Percentiles rank a stretch among this genome's conserved stretches.
These are phyloP conservation scores for Phytopythium sindhum DNA, from an alignment of 352 stramenopile species.

Conservation along the genomic window DNA sequence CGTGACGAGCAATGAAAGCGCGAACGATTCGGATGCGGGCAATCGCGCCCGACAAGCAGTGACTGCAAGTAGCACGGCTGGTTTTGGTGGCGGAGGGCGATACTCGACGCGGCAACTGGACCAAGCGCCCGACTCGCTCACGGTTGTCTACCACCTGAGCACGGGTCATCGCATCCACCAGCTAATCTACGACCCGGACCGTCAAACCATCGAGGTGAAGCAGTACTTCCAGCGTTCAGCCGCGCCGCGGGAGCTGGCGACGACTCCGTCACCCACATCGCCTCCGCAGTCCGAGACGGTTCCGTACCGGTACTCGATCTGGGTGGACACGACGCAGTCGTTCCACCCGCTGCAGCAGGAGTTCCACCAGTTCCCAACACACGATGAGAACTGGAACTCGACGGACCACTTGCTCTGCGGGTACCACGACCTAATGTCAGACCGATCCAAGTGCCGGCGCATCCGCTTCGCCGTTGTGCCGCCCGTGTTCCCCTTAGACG, in stretches of 20 bases:
- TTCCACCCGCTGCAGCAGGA: conserved; percentile 73
- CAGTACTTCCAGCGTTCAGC: conserved; percentile 54
- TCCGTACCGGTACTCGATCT: conserved; percentile 74
- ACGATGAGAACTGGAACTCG: conserved; percentile 79
- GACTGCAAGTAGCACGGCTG: background rate
- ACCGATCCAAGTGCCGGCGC: conserved; percentile 64
- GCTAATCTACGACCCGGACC: conserved; percentile 70
- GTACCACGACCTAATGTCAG: conserved; percentile 72
- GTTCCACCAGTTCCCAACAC: conserved; percentile 65
- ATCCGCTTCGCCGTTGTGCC: conserved; percentile 72
- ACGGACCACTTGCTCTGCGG: conserved; percentile 73
- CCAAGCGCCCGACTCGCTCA: conserved; percentile 10
- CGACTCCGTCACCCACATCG: conserved; percentile 10
- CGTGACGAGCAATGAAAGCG: conserved; percentile 35
- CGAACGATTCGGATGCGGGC: background rate
- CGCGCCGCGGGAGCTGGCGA: conserved; percentile 17
- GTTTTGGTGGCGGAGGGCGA: conserved; percentile 1
- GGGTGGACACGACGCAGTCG: conserved; percentile 52
- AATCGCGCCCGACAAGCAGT: background rate
- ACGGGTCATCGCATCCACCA: conserved; percentile 83
- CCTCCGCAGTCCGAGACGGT: conserved; percentile 20
- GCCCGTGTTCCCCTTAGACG: conserved; percentile 13
- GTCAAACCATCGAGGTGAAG: conserved; percentile 79
- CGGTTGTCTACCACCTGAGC: conserved; percentile 58
- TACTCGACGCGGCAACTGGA: conserved; percentile 7